A percentile compares a stretch with the other conserved stretches of the same genome.
phyloP scores from a whole-genome alignment of 1,139 yeast species.

The Wickerhamiella infanticola region DNA sequence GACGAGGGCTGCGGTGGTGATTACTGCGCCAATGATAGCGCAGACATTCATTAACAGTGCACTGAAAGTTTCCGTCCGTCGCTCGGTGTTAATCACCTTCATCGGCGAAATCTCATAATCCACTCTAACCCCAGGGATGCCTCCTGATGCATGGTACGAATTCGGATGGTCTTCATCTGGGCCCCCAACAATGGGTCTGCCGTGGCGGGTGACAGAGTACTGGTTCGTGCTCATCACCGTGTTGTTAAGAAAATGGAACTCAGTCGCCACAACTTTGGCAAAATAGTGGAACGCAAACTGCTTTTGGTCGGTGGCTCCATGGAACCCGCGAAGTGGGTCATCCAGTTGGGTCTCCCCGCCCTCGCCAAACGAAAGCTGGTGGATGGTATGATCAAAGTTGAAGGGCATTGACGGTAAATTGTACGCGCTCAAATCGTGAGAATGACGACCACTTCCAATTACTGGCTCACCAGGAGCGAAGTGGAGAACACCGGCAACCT shows the following conservation, averaged over 20 bases:
- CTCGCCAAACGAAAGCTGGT: constrained; percentile 75
- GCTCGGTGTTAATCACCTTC: constrained; percentile 76
- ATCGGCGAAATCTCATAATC: constrained; percentile 85
- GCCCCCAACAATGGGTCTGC: constrained; percentile 74
- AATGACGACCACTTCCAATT: constrained; percentile 37
- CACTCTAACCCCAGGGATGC: constrained; percentile 79
- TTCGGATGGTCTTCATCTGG: constrained; percentile 82
- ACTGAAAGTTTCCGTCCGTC: constrained; percentile 65
- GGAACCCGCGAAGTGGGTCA: constrained; percentile 54
- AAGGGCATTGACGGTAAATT: constrained; percentile 39
- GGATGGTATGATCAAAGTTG: constrained; percentile 49
- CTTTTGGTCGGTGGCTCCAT: constrained; percentile 32
- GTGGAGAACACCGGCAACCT: constrained; percentile 82
- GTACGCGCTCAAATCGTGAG: constrained; percentile 72
- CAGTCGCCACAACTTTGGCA: constrained; percentile 79
- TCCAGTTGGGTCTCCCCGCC: constrained; percentile 28
- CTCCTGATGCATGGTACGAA: constrained; percentile 72
- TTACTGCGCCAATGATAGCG: constrained; percentile 83
- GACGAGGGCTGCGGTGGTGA: constrained; percentile 78
- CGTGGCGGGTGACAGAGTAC: constrained; percentile 81
- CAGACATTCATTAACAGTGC: constrained; percentile 74
- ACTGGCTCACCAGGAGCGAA: constrained; percentile 84
- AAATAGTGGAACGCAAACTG: constrained; percentile 60
- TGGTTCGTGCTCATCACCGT: constrained; percentile 66
- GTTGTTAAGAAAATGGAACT: constrained; percentile 47